A percentile compares a stretch with the other conserved stretches of the same genome.
Conservation (phyloP, 2,329 filamentous ascomycete genomes). For the Clonostachys byssicola region DNA sequence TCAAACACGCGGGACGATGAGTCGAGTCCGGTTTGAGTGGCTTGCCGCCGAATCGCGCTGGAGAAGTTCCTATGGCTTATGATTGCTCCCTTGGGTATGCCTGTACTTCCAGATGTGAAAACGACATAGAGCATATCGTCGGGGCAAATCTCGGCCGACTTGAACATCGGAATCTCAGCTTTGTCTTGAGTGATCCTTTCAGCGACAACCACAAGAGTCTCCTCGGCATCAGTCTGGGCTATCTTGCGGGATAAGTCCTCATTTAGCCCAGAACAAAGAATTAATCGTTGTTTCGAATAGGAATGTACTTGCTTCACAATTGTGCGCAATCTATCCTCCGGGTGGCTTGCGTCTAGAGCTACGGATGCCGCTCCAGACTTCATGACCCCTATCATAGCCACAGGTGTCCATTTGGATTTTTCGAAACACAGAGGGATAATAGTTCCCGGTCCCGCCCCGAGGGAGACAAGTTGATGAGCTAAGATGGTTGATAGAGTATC, state of each 20-base stretch:
- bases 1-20: neutral
- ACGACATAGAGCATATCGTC: conserved; percentile 6
- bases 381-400: conserved; percentile 23
- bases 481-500: conserved; percentile 4
- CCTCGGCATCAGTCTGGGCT: neutral
- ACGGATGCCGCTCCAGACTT: conserved; percentile 23
- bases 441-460: conserved; percentile 11
- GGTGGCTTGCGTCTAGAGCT: conserved; percentile 26
- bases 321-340: conserved; percentile 6
- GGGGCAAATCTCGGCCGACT: neutral
- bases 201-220: too few species aligned
- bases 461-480: conserved; percentile 6
- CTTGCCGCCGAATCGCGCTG: conserved; percentile 2
- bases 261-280: neutral
- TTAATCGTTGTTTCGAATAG: conserved; percentile 1
- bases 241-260: neutral
- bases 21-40: neutral
- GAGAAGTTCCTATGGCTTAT: conserved; percentile 10
- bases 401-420: conserved; percentile 25
- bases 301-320: conserved; percentile 1
- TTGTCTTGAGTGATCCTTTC: neutral
- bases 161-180: neutral
- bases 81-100: conserved; percentile 14
- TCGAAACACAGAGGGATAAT: conserved; percentile 26
- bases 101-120: conserved; percentile 9